phyloP scores from a whole-genome alignment of 495 filamentous ascomycete species.

The Podospora fimiseda region DNA sequence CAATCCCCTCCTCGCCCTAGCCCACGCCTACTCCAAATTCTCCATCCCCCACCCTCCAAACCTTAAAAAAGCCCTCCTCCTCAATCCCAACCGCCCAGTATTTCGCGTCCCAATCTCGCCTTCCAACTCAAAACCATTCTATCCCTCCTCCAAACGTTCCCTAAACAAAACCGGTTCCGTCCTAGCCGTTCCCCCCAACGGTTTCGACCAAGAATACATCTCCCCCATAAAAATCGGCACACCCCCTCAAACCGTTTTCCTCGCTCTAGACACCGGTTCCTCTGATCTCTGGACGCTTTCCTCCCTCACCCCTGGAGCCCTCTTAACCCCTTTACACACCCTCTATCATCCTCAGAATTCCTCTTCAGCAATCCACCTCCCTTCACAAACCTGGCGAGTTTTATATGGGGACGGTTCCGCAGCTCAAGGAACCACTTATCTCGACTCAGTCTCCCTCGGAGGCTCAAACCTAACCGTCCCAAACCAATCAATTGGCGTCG shows the following conservation, averaged over 20 bases:
- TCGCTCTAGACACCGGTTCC: slow-evolving; percentile 67
- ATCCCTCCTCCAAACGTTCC: no score
- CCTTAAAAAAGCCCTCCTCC: slow-evolving; percentile 22
- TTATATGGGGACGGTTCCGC: slow-evolving; percentile 63
- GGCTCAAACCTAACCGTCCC: slow-evolving; percentile 43
- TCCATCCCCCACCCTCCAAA: neutral
- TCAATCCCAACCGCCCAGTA: no score
- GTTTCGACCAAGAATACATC: slow-evolving; percentile 55
- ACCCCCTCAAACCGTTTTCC: slow-evolving; percentile 47
- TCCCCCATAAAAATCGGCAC: slow-evolving; percentile 56
- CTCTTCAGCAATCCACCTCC: slow-evolving; percentile 38
- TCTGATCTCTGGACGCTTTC: slow-evolving; percentile 52
- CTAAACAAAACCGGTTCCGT: slow-evolving; percentile 37
- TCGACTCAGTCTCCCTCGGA: slow-evolving; percentile 60
- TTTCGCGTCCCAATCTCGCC: no score
- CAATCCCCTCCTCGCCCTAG: no score
- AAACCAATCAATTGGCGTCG: slow-evolving; percentile 60
- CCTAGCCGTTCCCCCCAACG: slow-evolving; percentile 47
- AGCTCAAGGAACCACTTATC: slow-evolving; percentile 58
- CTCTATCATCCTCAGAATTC: slow-evolving; percentile 50
- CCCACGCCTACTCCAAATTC: no score
- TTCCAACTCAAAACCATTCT: no score
- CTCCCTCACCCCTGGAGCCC: slow-evolving; percentile 7
- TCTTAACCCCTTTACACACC: slow-evolving; percentile 34
- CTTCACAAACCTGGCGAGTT: slow-evolving; percentile 55